Evolutionary conservation across 2,329 filamentous ascomycete species (phyloP).

Genomic region (Cladosporium oxysporum): DNA sequence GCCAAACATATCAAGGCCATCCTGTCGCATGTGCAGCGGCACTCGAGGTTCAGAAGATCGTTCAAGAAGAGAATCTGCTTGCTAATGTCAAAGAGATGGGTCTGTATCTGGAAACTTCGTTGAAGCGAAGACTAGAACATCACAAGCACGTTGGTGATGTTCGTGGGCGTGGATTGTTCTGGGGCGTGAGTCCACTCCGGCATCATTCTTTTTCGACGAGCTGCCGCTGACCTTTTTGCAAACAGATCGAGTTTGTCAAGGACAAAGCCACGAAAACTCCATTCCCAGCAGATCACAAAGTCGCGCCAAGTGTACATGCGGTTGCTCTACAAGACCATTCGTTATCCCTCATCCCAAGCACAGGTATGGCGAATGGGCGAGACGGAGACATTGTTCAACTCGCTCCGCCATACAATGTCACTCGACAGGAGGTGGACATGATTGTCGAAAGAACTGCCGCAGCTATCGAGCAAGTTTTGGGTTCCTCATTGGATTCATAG

Average conservation of each 20-base stretch:
- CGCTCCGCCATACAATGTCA: conserved; percentile 66
- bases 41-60: conserved; percentile 60
- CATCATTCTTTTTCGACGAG: neutral
- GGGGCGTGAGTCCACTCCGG: conserved; percentile 43
- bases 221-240: neutral
- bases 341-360: conserved; percentile 62
- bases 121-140: conserved; percentile 44
- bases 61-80: conserved; percentile 56
- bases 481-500: neutral
- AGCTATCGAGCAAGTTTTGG: conserved; percentile 53
- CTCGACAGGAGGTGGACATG: conserved; percentile 54
- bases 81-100: conserved; percentile 59
- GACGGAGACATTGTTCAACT: conserved; percentile 67
- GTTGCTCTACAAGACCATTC: conserved; percentile 34
- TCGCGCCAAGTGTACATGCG: conserved; percentile 50
- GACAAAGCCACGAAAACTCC: conserved; percentile 54
- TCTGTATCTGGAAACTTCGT: conserved; percentile 42
- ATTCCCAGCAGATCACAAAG: conserved; percentile 46
- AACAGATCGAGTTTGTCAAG: conserved; percentile 54
- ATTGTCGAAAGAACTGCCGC: conserved; percentile 53
- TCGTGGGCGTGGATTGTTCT: conserved; percentile 58
- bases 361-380: conserved; percentile 58
- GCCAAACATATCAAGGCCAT: conserved; percentile 63
- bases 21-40: conserved; percentile 60
- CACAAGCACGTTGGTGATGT: conserved; percentile 59